Base-by-base conservation (phyloP, 1,284 basidiomycete genomes). In the Cryptococcus sp. region DNA sequence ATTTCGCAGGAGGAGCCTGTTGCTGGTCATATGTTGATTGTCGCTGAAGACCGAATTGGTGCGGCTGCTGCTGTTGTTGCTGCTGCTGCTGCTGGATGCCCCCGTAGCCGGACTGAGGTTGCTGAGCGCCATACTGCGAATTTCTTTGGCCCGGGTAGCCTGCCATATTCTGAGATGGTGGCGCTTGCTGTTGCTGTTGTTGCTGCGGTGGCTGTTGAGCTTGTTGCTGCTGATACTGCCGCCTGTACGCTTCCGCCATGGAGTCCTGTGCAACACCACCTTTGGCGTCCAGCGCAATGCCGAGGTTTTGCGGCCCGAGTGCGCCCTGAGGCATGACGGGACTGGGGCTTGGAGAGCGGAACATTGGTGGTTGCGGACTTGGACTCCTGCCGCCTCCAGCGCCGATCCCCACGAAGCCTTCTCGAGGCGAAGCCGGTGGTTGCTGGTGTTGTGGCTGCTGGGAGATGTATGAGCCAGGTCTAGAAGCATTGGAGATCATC, bases 251-350 rank as follows among this genome's bases (percentile, higher is more conserved):
- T 47, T 82, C 81, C 0, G 90, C 89, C 86, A 93, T 88, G 50
- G 85, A 84, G 78, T 94, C 91, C 64, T 88, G 85, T 22, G 87
- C 82, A 11, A 93, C 90, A 16, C 86, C 84, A 8, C 91, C 91
- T 54, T 80, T 84, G 1, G 87, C 86, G 70, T 91, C 90, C 17
- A 93, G 80, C 11, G 85, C 82, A 63, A 94, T 93, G 1, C 91
- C 91, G 30, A 90, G 61, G 38, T 80, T 81, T 51, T 73, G 64
- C 54, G 78, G 57, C 56, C 78, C 65, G 58, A 78, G 50, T 58
- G 71, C 52, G 50, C 69, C 62, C 22, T 66, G 61, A 23, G 54
- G 46, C n/a, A 64, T 47, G 8, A 50, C 50, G 0, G 66, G 82
- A 45, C 71, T 74, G 1, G 73, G 73, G 39, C 64, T 65, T 3